Base-by-base conservation (phyloP, 2,329 filamentous ascomycete species). In the Pseudogymnoascus sp. region DNA sequence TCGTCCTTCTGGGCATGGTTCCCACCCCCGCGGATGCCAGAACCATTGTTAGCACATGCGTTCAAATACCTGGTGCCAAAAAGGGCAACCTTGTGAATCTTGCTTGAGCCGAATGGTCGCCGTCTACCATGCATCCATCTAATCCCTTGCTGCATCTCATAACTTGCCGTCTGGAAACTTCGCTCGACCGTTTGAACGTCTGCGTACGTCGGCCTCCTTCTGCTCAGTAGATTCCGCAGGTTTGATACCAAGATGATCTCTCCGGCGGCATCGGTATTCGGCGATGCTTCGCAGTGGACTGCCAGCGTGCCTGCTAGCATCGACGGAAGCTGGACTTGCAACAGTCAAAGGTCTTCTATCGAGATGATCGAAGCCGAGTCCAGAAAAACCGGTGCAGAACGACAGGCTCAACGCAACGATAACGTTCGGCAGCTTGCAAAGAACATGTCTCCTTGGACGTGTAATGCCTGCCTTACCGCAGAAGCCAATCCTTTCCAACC, bases 401-500 rank as follows among this genome's bases (percentile, higher is more conserved):
- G 6, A 45, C 21, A 45, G 21, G 3, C 13, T 28, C 39, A 45
- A 26, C 13, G 7, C 21, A 26, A 45, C 2, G 7, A 26, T 45
- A 15, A n/a, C 13, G 13, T 45, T 26, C 21, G 7, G 13, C 21
- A 45, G 13, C 39, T 3, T 15, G 21, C 39, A 15, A 28, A 45
- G 19, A 45, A 15, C 1, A 15, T 26, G 7, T 13, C 13, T 15
- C 39, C 6, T 26, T n/a, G 13, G 13, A 9, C 21, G 3, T 45
- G 7, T 26, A 28, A 26, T 45, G 26, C 39, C 1, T 12, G 21
- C 9, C 6, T 9, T 45, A 15, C 21, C 15, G 21, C 6, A 45
- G 39, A 45, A 13, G 7, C 9, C 6, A 82, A 82, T 67, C 77
- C 79, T 6, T 84, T 82, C 67, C 65, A 59, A 30, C 72, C 73